Base-by-base conservation (phyloP, 805 yeast genomes). In the Ogataea allantospora region DNA sequence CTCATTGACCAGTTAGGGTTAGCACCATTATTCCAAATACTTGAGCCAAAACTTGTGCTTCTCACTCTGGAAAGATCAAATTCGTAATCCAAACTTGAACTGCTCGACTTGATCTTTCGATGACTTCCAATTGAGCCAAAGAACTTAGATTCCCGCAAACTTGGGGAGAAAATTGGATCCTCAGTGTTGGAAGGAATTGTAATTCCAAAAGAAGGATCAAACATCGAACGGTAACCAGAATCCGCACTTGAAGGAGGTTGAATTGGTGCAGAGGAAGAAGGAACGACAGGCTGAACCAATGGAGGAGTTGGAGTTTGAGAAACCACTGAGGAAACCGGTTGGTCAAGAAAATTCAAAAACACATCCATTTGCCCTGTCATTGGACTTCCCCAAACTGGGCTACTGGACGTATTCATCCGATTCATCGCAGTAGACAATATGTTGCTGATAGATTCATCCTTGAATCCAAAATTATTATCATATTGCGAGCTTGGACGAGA, bases 41-140 rank as follows among this genome's bases (percentile, higher is more conserved):
- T 61, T 8, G 64, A 55, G 1, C 66, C 61, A 47, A 60, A 57
- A 44, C 65, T 59, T 1, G 61, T 53, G 41, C 65, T 61, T 39
- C 66, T 49, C 5, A 46, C 63, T 26, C 66, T 48, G 1, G 51
- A 35, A 3, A 44, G 23, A n/a, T 44, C 43, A 24, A 49, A 41
- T 12, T 47, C 58, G 9, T 43, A 29, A 14, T 46, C 48, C 6
- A 35, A 18, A 17, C 37, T 38, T 5, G 48, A 40, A 24, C 36
- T 27, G 17, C 27, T 46, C 7, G 54, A 48, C 11, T 42, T 15
- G 17, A 43, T 25, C 22, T 45, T 40, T 19, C 41, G 43, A 12
- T 39, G 41, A 21, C 25, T 31, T 10, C 40, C 33, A 35, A 51
- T 8, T 13, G 50, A 35, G 5, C 50, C 49, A 23, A 55, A 42